Evolutionary conservation across 2,329 filamentous ascomycete genomes (phyloP).

Genomic region (Thielaviopsis punctulata): DNA sequence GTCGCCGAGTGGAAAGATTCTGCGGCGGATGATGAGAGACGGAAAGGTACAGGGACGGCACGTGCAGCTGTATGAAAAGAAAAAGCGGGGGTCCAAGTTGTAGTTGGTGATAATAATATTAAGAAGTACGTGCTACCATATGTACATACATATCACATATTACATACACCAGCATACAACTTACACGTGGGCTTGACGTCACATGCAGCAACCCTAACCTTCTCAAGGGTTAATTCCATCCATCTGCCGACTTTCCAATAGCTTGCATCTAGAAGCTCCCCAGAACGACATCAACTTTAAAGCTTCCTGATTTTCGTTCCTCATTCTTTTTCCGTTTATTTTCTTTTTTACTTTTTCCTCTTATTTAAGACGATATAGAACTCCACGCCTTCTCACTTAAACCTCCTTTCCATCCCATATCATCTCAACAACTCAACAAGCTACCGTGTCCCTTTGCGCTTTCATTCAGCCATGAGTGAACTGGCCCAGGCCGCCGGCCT

Average conservation of each 20-base stretch:
- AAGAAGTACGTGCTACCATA: not conserved
- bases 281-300: not conserved
- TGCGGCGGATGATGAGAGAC: constrained; percentile 27
- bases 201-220: no score
- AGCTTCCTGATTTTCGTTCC: not conserved
- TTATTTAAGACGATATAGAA: not conserved
- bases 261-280: no score
- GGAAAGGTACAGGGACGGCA: constrained; percentile 22
- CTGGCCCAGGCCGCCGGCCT: not conserved
- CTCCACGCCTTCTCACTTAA: not conserved
- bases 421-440: not conserved
- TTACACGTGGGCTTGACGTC: no score
- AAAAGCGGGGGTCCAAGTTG: constrained; percentile 11
- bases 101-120: not conserved
- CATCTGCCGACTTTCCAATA: no score
- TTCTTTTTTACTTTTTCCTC: not conserved
- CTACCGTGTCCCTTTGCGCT: not conserved
- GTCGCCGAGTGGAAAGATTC: constrained; percentile 39
- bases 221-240: no score
- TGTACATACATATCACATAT: not conserved
- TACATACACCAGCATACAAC: no score
- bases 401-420: not conserved
- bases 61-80: constrained; percentile 18
- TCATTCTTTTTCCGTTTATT: no score
- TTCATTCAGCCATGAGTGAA: not conserved